Evolutionary conservation across 345 rosid genomes (phyloP).

Genomic region (Draba incana): DNA sequence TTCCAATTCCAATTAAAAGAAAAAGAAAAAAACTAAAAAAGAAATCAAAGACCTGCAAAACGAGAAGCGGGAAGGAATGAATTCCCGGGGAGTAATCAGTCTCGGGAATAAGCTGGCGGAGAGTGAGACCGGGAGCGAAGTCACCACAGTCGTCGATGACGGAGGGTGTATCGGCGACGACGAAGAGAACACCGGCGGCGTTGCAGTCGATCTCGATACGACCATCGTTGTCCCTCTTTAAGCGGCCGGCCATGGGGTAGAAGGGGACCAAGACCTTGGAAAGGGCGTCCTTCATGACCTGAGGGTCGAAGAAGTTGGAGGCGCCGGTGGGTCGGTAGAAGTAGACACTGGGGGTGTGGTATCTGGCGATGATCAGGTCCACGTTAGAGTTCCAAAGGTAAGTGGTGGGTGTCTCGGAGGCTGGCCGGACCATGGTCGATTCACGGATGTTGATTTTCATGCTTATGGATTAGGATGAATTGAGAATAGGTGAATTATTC

Average conservation of each 20-base stretch:
- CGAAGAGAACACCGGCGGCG: constrained; percentile 81
- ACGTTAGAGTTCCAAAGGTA: constrained; percentile 88
- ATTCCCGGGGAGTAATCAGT: constrained; percentile 87
- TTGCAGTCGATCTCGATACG: constrained; percentile 92
- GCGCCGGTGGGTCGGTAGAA: constrained; percentile 75
- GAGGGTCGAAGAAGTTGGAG: constrained; percentile 66
- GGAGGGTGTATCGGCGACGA: constrained; percentile 73
- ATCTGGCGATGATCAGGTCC: constrained; percentile 83
- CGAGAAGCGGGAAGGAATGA: constrained; percentile 73
- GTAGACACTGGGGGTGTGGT: constrained; percentile 95
- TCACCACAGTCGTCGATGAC: constrained; percentile 81
- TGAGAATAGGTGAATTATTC: neutral
- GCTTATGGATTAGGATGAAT: neutral
- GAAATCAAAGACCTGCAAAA: constrained; percentile 84
- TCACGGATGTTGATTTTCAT: constrained; percentile 74
- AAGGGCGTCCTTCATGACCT: constrained; percentile 65
- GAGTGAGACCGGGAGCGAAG: constrained; percentile 80
- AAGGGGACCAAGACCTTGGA: constrained; percentile 78
- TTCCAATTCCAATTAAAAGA: too few relatives aligned
- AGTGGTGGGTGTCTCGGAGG: constrained; percentile 58
- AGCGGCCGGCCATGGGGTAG: constrained; percentile 93
- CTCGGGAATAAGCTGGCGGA: constrained; percentile 80
- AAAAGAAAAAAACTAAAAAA: too few relatives aligned
- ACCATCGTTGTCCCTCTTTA: constrained; percentile 74
- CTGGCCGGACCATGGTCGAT: constrained; percentile 76